Evolutionary conservation across 2,329 filamentous ascomycete species (phyloP).

Genomic region (Daldinia sp.): DNA sequence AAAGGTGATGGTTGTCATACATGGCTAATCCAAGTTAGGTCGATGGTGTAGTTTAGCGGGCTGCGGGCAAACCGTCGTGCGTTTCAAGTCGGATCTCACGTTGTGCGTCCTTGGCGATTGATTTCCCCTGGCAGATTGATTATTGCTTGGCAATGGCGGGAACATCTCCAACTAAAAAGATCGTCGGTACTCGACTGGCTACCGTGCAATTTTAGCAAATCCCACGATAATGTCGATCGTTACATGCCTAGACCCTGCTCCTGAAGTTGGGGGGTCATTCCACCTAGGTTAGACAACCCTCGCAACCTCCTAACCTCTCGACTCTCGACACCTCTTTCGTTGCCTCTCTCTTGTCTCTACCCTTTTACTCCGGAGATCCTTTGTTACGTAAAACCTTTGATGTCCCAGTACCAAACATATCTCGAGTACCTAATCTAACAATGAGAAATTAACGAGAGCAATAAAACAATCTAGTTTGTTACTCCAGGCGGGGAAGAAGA

Average conservation of each 20-base stretch:
- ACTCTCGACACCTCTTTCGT: too few species aligned
- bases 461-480: background rate
- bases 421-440: background rate
- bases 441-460: background rate
- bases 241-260: conserved; percentile 16
- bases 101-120: conserved; percentile 32
- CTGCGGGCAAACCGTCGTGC: conserved; percentile 25
- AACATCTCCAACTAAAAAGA: conserved; percentile 24
- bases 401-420: background rate
- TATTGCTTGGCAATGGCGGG: conserved; percentile 33
- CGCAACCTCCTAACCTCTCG: too few species aligned
- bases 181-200: conserved; percentile 31
- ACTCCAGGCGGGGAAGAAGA: background rate
- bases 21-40: conserved; percentile 20
- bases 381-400: background rate
- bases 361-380: background rate
- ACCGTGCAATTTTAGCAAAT: conserved; percentile 26
- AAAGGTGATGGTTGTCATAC: conserved; percentile 25
- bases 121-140: conserved; percentile 17
- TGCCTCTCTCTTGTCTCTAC: too few species aligned
- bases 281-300: background rate
- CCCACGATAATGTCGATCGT: conserved; percentile 31
- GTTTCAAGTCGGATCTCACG: conserved; percentile 34
- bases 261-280: background rate
- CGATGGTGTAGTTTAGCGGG: conserved; percentile 17